phyloP scores from a whole-genome alignment of 768 basidiomycete species.

The Serendipita sp. region DNA sequence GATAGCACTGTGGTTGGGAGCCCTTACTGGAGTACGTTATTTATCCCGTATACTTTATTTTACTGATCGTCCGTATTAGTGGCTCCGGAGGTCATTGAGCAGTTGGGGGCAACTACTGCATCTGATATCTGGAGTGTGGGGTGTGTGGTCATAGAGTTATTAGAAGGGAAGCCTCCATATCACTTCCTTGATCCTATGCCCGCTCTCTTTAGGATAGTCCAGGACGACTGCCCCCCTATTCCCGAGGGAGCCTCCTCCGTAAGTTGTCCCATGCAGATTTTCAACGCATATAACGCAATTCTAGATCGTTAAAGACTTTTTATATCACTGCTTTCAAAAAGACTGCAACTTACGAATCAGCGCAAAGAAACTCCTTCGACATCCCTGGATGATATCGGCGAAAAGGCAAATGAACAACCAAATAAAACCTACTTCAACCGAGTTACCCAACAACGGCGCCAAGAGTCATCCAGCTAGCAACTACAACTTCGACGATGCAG shows the following conservation, averaged over 20 bases:
- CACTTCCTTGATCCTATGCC: constrained; percentile 96
- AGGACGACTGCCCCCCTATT: constrained; percentile 93
- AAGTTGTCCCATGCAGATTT: background rate
- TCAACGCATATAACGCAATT: background rate
- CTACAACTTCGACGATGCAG: constrained; percentile 86
- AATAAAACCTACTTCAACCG: constrained; percentile 17
- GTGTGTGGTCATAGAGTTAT: constrained; percentile 91
- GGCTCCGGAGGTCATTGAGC: constrained; percentile 99
- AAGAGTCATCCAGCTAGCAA: constrained; percentile 41
- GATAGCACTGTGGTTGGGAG: constrained; percentile 93
- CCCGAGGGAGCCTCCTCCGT: constrained; percentile 82
- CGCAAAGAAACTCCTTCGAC: constrained; percentile 79
- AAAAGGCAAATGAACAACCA: constrained; percentile 48
- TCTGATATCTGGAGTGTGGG: constrained; percentile 98
- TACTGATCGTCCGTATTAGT: constrained; percentile 29
- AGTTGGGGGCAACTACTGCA: constrained; percentile 90
- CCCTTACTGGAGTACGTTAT: constrained; percentile 99
- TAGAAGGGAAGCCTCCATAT: constrained; percentile 87
- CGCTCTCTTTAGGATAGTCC: constrained; percentile 93
- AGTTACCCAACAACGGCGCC: constrained; percentile 20
- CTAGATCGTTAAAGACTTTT: constrained; percentile 82
- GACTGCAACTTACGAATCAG: constrained; percentile 88
- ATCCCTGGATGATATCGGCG: constrained; percentile 91
- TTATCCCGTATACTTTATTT: constrained; percentile 20
- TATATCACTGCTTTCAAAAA: constrained; percentile 97